These are phyloP conservation scores for Terana coerulea DNA, from an alignment of 768 basidiomycete genomes.

Conservation along the genomic window DNA sequence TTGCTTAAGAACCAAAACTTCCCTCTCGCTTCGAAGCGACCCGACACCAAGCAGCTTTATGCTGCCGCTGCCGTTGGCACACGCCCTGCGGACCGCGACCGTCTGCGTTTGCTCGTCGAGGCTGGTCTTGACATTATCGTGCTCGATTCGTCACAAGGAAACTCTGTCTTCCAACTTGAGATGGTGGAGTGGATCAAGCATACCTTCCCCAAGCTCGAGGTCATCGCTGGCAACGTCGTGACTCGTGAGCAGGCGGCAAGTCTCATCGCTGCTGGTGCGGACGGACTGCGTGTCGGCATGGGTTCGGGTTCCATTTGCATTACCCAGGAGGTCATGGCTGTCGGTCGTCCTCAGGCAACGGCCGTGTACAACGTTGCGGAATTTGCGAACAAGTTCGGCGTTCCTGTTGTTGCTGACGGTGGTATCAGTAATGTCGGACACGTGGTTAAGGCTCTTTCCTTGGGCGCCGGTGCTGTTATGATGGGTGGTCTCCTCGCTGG, in stretches of 20 bases:
- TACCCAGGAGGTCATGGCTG: conserved; percentile 99
- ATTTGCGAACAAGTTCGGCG: conserved; percentile 88
- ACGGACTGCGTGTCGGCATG: conserved; percentile 96
- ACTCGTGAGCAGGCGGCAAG: conserved; percentile 95
- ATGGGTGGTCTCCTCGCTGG: conserved; percentile 97
- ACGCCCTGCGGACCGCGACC: conserved; percentile 80
- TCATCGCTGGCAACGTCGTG: conserved; percentile 97
- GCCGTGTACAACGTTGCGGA: conserved; percentile 98
- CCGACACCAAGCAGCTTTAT: conserved; percentile 90
- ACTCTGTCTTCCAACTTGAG: conserved; percentile 89
- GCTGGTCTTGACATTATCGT: conserved; percentile 95
- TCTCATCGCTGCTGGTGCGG: conserved; percentile 92
- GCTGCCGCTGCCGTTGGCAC: conserved; percentile 96
- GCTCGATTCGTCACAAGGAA: conserved; percentile 95
- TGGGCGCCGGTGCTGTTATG: conserved; percentile 97
- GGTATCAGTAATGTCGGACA: conserved; percentile 95
- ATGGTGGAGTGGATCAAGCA: conserved; percentile 93
- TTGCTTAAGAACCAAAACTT: conserved; percentile 96
- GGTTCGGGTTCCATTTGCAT: conserved; percentile 98
- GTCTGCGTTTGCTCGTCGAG: conserved; percentile 81
- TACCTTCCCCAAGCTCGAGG: conserved; percentile 81
- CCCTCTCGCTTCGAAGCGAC: conserved; percentile 90
- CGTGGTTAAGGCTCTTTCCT: conserved; percentile 91
- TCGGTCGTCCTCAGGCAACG: conserved; percentile 95
- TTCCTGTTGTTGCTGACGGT: conserved; percentile 96